Percentiles rank a stretch among this genome's conserved stretches.
Evolutionary conservation across 805 yeast species (phyloP).

Genomic region (Millerozyma acaciae): DNA sequence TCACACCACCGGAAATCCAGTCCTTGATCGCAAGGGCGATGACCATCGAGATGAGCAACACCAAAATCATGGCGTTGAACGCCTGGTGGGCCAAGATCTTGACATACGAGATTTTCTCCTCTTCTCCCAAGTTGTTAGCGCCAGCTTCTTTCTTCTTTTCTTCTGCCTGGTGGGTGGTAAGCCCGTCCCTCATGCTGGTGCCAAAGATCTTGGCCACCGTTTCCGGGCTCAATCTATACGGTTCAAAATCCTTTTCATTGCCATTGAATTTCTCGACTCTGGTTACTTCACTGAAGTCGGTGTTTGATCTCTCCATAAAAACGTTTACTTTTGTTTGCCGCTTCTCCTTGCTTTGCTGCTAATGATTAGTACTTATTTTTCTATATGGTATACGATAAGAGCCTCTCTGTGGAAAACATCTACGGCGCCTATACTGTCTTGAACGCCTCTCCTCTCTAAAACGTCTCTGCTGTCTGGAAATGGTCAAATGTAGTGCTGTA

Average conservation of each 20-base stretch:
- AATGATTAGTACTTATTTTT: no score
- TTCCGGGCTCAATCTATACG: slow-evolving; percentile 31
- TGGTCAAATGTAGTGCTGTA: no score
- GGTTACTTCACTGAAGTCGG: neutral
- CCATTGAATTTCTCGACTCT: neutral
- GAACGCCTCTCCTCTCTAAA: no score
- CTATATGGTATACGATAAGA: no score
- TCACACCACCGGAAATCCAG: slow-evolving; percentile 44
- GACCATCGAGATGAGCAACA: slow-evolving; percentile 33
- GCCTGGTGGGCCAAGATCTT: slow-evolving; percentile 34
- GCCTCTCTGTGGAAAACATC: no score
- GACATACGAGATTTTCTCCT: slow-evolving; percentile 22
- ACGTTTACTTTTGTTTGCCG: neutral
- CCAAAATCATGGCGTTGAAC: slow-evolving; percentile 38
- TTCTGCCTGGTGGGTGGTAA: slow-evolving; percentile 19
- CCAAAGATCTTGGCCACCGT: slow-evolving; percentile 35
- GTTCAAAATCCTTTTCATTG: slow-evolving; percentile 5
- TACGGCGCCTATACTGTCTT: no score
- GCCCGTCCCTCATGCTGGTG: slow-evolving; percentile 48
- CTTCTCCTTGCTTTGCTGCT: no score
- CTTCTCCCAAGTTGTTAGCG: slow-evolving; percentile 28
- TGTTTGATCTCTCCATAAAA: slow-evolving; percentile 1
- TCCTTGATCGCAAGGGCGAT: slow-evolving; percentile 36
- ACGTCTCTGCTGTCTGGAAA: no score
- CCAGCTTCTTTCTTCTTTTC: slow-evolving; percentile 14